Evolutionary conservation across 768 basidiomycete species (phyloP).

Genomic region (Lactarius trivialis): DNA sequence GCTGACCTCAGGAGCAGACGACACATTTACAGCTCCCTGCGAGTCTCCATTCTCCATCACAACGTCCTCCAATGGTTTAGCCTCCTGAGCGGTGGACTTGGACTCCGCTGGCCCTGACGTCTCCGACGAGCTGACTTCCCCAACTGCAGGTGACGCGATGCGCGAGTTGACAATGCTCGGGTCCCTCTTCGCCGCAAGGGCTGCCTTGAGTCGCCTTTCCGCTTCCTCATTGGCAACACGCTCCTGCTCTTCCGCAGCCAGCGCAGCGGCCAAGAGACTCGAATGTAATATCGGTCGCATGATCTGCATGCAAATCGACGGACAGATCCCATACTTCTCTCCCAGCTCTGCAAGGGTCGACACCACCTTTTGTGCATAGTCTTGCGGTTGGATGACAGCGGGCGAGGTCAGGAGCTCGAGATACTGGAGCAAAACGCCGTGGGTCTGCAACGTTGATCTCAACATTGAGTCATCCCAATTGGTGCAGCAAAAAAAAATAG

Average conservation of each 20-base stretch:
- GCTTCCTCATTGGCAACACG: conserved; percentile 64
- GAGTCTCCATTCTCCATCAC: conserved; percentile 48
- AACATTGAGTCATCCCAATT: conserved; percentile 6
- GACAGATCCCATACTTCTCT: conserved; percentile 69
- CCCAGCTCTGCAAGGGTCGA: conserved; percentile 73
- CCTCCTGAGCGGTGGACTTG: conserved; percentile 11
- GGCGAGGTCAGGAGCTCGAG: conserved; percentile 79
- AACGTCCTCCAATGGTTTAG: conserved; percentile 32
- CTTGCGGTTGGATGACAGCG: conserved; percentile 55
- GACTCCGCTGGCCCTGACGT: not conserved
- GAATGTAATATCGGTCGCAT: conserved; percentile 74
- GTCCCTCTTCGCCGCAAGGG: conserved; percentile 71
- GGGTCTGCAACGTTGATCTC: conserved; percentile 50
- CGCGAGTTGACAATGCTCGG: conserved; percentile 50
- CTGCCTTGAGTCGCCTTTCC: conserved; percentile 76
- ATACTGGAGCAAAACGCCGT: conserved; percentile 89
- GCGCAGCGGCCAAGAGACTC: conserved; percentile 53
- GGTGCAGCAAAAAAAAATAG: conserved; percentile 23
- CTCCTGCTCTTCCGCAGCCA: conserved; percentile 63
- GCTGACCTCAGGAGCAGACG: conserved; percentile 14
- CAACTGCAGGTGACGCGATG: conserved; percentile 52
- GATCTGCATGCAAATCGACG: conserved; percentile 91
- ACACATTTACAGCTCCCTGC: conserved; percentile 4
- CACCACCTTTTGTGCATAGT: conserved; percentile 67
- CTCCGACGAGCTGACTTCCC: conserved; percentile 15